A percentile compares a stretch with the other conserved stretches of the same genome.
phyloP scores from a whole-genome alignment of 345 rosid genomes.

The Psidium guajava region DNA sequence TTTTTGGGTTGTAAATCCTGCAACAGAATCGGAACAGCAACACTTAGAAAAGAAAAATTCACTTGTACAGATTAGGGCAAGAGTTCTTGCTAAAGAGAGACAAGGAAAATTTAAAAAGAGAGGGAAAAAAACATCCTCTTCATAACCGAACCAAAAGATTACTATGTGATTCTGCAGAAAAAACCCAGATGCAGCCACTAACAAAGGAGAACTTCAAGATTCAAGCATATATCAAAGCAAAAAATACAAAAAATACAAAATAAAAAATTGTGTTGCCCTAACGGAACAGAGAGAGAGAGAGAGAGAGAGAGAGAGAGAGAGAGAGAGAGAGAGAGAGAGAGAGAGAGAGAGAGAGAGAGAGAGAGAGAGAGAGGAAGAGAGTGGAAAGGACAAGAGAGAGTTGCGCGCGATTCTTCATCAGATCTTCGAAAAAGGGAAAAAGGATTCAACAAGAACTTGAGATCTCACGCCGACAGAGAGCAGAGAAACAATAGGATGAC shows the following conservation, averaged over 20 bases:
- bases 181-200: neutral
- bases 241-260: neutral
- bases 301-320: too few relatives aligned
- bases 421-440: neutral
- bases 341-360: too few relatives aligned
- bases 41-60: neutral
- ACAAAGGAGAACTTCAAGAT: neutral
- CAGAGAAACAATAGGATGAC: neutral
- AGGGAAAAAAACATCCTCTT: neutral
- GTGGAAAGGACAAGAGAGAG: neutral
- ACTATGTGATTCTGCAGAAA: neutral
- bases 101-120: neutral
- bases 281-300: neutral
- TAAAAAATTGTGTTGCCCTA: neutral
- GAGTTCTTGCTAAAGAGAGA: neutral
- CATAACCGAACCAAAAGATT: neutral
- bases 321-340: too few relatives aligned
- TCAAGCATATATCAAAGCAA: neutral
- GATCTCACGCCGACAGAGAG: neutral
- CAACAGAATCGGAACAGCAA: neutral
- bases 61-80: neutral
- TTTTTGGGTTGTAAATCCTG: neutral
- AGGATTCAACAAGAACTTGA: neutral
- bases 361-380: too few relatives aligned
- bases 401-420: neutral